Conservation (phyloP, 495 filamentous ascomycete genomes). For the Oleoguttula mirabilis region DNA sequence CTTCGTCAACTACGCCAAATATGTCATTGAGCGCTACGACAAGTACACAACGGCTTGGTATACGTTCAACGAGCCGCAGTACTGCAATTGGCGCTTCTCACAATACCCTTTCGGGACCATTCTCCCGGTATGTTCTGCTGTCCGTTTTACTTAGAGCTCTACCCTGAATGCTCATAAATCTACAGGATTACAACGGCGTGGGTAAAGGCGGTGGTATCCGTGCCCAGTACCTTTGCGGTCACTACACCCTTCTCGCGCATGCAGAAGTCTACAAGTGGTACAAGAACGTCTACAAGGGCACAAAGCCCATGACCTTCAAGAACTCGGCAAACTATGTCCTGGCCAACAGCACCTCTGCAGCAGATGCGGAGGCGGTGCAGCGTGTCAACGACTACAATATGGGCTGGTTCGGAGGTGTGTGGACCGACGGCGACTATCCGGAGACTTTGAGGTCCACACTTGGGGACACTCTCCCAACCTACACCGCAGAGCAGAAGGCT, state of each 20-base stretch:
- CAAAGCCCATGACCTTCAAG: constrained; percentile 27
- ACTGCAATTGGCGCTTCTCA: constrained; percentile 13
- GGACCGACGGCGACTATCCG: constrained; percentile 25
- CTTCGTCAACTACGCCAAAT: constrained; percentile 20
- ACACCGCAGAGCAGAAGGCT: constrained; percentile 22
- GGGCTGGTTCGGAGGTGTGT: constrained; percentile 25
- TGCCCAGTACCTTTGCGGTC: constrained; percentile 23
- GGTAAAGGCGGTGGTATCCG: constrained; percentile 2
- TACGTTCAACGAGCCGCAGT: constrained; percentile 33
- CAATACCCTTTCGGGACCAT: constrained; percentile 9
- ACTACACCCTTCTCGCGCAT: constrained; percentile 30
- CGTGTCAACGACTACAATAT: constrained; percentile 24
- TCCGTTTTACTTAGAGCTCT: no score
- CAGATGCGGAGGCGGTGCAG: constrained; percentile 16
- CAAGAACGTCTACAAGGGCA: constrained; percentile 27
- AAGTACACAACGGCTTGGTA: constrained; percentile 23
- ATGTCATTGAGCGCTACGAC: constrained; percentile 20
- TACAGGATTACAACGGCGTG: constrained; percentile 12
- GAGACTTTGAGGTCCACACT: constrained; percentile 18
- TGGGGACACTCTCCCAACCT: constrained; percentile 18
- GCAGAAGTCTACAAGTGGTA: constrained; percentile 26
- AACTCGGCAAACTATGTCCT: constrained; percentile 30
- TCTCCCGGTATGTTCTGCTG: no score
- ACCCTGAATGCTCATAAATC: no score
- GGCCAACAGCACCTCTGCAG: constrained; percentile 18